phyloP scores from a whole-genome alignment of 202 grass and related monocot species.

The Musa balbisiana region DNA sequence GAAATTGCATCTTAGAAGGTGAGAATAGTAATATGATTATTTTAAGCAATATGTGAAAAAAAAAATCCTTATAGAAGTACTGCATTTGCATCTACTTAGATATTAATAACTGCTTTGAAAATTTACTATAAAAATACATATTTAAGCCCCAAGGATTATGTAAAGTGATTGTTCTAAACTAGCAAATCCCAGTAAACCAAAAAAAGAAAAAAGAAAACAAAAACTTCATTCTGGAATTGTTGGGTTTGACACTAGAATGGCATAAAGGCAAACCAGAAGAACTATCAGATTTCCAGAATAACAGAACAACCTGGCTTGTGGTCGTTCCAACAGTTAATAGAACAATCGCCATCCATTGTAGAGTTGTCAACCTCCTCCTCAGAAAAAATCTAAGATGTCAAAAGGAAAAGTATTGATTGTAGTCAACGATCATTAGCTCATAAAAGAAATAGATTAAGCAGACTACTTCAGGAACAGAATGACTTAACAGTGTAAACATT shows the following conservation, averaged over 20 bases:
- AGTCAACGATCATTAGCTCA: not conserved
- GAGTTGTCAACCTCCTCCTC: conserved; percentile 68
- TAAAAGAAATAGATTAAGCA: not conserved
- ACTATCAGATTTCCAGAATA: conserved; percentile 1
- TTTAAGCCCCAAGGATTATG: too few species aligned
- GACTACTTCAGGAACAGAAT: not conserved
- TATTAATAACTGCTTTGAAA: too few species aligned
- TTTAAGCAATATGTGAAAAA: too few species aligned
- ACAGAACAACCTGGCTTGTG: conserved; percentile 61
- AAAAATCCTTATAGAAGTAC: too few species aligned
- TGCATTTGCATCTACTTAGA: too few species aligned
- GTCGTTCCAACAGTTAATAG: conserved; percentile 87
- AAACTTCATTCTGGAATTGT: not conserved
- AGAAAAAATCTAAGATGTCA: conserved; percentile 55
- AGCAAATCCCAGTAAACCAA: too few species aligned
- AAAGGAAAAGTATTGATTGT: not conserved
- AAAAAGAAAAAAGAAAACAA: not conserved
- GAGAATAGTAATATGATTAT: too few species aligned
- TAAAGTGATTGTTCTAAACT: too few species aligned
- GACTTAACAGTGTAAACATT: not conserved
- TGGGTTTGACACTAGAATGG: not conserved
- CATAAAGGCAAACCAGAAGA: conserved; percentile 1
- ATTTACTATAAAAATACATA: too few species aligned
- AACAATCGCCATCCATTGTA: conserved; percentile 91
- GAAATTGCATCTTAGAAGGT: too few species aligned